These are phyloP conservation scores for Botrytis squamosa DNA, from an alignment of 2,329 filamentous ascomycete species.

Conservation along the genomic window DNA sequence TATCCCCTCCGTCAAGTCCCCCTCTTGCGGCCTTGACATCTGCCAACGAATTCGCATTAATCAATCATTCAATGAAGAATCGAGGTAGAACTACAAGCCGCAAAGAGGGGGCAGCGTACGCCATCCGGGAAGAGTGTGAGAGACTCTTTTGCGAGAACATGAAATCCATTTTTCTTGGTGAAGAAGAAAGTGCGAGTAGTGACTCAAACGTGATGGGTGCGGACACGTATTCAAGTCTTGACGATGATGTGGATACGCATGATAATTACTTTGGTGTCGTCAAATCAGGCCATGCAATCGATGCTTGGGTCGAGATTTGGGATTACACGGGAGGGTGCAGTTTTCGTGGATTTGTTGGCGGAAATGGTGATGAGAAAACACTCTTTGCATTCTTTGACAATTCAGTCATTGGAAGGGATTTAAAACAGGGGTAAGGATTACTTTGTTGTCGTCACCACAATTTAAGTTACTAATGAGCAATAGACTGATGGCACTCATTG, in stretches of 20 bases:
- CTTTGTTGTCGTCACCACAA: slow-evolving; percentile 12
- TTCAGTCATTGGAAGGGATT: slow-evolving; percentile 67
- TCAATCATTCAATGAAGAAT: slow-evolving; percentile 46
- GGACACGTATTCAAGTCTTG: slow-evolving; percentile 50
- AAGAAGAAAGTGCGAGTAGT: slow-evolving; percentile 76
- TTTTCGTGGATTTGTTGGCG: slow-evolving; percentile 82
- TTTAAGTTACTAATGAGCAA: slow-evolving; percentile 36
- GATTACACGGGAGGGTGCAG: slow-evolving; percentile 82
- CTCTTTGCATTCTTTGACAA: slow-evolving; percentile 88
- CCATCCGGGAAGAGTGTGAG: slow-evolving; percentile 99
- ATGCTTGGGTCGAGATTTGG: slow-evolving; percentile 41
- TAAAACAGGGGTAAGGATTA: slow-evolving; percentile 77
- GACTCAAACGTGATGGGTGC: slow-evolving; percentile 87
- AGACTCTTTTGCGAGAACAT: slow-evolving; percentile 99
- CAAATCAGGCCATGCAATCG: slow-evolving; percentile 30
- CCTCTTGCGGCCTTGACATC: slow-evolving; percentile 74
- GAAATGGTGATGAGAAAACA: slow-evolving; percentile 66
- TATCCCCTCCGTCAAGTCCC: slow-evolving; percentile 86
- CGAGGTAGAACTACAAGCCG: slow-evolving; percentile 44
- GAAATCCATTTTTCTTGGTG: slow-evolving; percentile 92
- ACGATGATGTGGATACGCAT: slow-evolving; percentile 33
- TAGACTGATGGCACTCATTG: slow-evolving; percentile 85
- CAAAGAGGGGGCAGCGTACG: slow-evolving; percentile 89
- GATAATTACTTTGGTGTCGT: slow-evolving; percentile 33
- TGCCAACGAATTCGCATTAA: slow-evolving; percentile 64